Conservation (phyloP, 2,329 filamentous ascomycete genomes). For the Ophiostoma sp. region DNA sequence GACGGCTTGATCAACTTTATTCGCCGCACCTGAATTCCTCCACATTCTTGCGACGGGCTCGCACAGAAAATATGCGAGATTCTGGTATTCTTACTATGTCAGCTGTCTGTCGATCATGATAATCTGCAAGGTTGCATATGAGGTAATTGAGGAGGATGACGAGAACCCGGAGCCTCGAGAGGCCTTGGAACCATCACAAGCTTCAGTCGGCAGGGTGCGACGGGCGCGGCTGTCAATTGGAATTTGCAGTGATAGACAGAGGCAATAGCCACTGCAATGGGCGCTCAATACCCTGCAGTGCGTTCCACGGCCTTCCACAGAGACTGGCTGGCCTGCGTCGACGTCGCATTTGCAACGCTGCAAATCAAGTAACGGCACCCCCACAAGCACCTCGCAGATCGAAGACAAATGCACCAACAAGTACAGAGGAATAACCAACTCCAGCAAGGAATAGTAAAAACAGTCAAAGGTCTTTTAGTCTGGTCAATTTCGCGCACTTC, state of each 20-base stretch:
- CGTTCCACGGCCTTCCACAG: too few relatives aligned
- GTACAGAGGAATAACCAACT: not conserved
- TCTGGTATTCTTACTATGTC: not conserved
- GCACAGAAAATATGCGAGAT: not conserved
- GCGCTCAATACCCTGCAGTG: too few relatives aligned
- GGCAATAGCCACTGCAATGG: not conserved
- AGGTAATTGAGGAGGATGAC: not conserved
- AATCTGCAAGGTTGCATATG: not conserved
- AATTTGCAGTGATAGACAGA: not conserved
- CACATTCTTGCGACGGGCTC: not conserved
- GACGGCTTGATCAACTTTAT: not conserved
- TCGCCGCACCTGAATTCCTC: slow-evolving; percentile 1
- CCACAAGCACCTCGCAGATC: too few relatives aligned
- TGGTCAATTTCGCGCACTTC: not conserved
- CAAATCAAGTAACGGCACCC: not conserved
- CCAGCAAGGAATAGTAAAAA: not conserved
- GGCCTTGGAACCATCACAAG: not conserved
- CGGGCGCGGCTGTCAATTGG: not conserved
- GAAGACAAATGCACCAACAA: not conserved
- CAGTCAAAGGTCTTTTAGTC: not conserved
- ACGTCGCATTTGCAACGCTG: not conserved
- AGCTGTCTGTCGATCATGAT: not conserved
- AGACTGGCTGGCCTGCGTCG: not conserved
- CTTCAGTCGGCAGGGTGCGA: not conserved
- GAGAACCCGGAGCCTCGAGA: not conserved